Percentiles rank a stretch among this genome's conserved stretches.
Conservation (phyloP, 495 filamentous ascomycete genomes). For the Niebla homalea region DNA sequence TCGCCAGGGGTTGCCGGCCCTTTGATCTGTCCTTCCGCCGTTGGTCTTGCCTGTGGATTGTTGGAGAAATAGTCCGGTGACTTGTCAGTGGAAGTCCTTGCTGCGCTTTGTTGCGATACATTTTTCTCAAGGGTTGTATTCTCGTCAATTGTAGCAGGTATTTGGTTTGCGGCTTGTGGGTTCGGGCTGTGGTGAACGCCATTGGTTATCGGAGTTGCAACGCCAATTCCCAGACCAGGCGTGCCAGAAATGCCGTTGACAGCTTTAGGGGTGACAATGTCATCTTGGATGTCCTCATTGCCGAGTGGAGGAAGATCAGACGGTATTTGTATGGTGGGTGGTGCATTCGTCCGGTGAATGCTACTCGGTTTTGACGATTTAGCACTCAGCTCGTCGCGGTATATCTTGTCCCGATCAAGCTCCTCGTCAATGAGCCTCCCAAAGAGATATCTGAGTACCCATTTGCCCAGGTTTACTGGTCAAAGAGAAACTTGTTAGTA, state of each 20-base stretch:
- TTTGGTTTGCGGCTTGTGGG: constrained; percentile 16
- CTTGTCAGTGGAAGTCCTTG: constrained; percentile 34
- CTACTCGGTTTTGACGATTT: constrained; percentile 43
- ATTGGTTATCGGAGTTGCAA: constrained; percentile 53
- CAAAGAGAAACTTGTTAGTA: not conserved
- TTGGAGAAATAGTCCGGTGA: constrained; percentile 55
- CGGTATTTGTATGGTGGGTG: constrained; percentile 58
- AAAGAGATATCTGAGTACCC: constrained; percentile 90
- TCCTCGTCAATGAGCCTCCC: constrained; percentile 80
- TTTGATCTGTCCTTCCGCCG: constrained; percentile 23
- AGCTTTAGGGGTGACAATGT: constrained; percentile 57
- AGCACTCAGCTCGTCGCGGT: constrained; percentile 52
- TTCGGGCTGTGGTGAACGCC: constrained; percentile 10
- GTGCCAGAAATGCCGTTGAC: constrained; percentile 43
- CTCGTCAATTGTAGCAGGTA: constrained; percentile 40
- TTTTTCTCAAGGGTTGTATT: constrained; percentile 28
- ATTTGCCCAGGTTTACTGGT: constrained; percentile 89
- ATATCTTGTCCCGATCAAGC: constrained; percentile 62
- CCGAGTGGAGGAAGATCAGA: constrained; percentile 27
- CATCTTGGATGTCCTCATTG: constrained; percentile 33
- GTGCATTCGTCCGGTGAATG: constrained; percentile 40
- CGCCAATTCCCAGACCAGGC: constrained; percentile 62
- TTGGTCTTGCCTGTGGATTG: constrained; percentile 18
- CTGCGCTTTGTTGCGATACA: constrained; percentile 30
- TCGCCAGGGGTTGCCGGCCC: constrained; percentile 35